phyloP scores from a whole-genome alignment of 495 filamentous ascomycete species.

The Bathelium albidoporum region DNA sequence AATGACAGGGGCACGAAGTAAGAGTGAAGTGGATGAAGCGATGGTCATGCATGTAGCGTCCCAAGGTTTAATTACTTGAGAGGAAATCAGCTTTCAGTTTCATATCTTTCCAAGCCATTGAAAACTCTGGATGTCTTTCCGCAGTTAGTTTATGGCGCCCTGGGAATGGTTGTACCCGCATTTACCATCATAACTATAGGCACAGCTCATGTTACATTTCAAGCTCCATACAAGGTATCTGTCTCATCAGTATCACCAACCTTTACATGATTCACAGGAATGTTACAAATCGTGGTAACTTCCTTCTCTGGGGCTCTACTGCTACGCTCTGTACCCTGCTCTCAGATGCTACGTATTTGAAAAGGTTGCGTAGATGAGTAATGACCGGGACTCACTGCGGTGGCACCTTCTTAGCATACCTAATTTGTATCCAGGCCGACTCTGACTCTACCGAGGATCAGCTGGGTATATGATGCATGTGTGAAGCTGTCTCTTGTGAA shows the following conservation, averaged over 20 bases:
- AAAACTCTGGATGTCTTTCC: slow-evolving; percentile 71
- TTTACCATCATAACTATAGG: slow-evolving; percentile 71
- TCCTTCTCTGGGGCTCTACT: slow-evolving; percentile 41
- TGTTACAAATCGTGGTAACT: slow-evolving; percentile 57
- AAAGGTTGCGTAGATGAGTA: slow-evolving; percentile 84
- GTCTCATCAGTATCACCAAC: slow-evolving; percentile 53
- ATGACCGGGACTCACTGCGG: slow-evolving; percentile 59
- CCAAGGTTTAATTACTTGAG: no score
- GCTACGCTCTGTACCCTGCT: slow-evolving; percentile 41
- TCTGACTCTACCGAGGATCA: no score
- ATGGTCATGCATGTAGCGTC: no score
- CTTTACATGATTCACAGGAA: slow-evolving; percentile 64
- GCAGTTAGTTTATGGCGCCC: slow-evolving; percentile 68
- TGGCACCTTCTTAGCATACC: no score
- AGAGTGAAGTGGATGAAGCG: no score
- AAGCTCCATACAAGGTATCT: slow-evolving; percentile 21
- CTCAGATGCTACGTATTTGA: slow-evolving; percentile 45
- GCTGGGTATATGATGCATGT: no score
- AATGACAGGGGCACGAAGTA: no score
- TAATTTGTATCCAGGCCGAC: no score
- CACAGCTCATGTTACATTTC: slow-evolving; percentile 15
- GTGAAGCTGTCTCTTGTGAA: no score
- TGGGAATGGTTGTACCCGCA: slow-evolving; percentile 75
- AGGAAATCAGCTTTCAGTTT: slow-evolving; percentile 71
- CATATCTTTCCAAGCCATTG: slow-evolving; percentile 71